Conservation (phyloP, 78 protist genomes). For the Dictyostelium citrinum region DNA sequence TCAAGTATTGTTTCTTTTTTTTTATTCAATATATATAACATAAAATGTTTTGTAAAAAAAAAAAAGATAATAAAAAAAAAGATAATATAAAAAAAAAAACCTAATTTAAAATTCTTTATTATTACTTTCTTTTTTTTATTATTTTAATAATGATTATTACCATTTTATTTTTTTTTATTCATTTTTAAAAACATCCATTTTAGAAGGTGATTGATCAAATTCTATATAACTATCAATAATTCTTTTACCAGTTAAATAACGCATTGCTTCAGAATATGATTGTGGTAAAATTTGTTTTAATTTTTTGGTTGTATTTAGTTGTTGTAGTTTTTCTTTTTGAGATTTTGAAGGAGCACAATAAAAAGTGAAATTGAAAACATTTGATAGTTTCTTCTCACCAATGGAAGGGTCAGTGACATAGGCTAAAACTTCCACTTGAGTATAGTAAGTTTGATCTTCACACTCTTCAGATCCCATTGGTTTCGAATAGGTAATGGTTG, state of each 20-base stretch:
- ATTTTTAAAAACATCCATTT: neutral
- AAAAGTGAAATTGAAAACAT: constrained; percentile 74
- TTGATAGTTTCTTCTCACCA: constrained; percentile 42
- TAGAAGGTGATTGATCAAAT: neutral
- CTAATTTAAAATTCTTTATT: no score
- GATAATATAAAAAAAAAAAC: no score
- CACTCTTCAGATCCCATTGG: neutral
- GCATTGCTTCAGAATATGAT: constrained; percentile 71
- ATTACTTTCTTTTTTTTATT: no score
- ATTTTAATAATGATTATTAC: no score
- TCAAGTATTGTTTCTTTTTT: no score
- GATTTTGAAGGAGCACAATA: constrained; percentile 16
- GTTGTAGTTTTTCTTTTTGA: neutral
- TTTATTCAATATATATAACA: neutral
- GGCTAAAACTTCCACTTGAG: constrained; percentile 69
- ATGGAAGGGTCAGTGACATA: constrained; percentile 41
- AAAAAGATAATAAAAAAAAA: no score
- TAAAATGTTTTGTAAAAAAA: no score
- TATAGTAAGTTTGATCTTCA: neutral
- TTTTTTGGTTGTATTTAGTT: neutral
- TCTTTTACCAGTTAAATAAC: constrained; percentile 56
- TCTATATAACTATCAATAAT: constrained; percentile 35
- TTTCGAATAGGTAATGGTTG: constrained; percentile 41
- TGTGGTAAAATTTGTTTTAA: constrained; percentile 54
- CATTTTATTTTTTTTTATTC: neutral